Conservation (phyloP, 2,329 filamentous ascomycete species). For the Madurella mycetomatis region DNA sequence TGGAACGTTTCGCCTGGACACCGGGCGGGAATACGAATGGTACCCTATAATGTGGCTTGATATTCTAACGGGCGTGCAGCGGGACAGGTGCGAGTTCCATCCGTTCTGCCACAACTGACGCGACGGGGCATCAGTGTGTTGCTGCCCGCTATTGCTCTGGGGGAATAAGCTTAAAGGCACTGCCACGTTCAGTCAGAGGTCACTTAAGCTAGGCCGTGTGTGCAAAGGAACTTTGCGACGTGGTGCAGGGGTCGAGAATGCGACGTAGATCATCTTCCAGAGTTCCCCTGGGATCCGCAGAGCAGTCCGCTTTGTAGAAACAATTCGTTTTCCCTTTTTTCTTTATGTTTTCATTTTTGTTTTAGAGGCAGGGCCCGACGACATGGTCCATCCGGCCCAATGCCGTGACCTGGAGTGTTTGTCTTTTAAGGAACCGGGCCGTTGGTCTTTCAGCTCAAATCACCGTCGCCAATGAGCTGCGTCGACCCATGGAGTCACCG, state of each 20-base stretch:
- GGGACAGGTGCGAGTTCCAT: too few relatives aligned
- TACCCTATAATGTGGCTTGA: neutral
- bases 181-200: constrained; percentile 2
- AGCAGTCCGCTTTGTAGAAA: neutral
- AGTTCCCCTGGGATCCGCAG: constrained; percentile 1
- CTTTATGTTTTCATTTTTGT: constrained; percentile 14
- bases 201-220: neutral
- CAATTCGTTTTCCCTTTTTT: constrained; percentile 11
- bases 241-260: neutral
- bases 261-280: constrained; percentile 7
- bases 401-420: constrained; percentile 12
- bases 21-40: neutral
- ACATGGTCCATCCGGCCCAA: constrained; percentile 13
- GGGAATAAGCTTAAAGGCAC: constrained; percentile 12
- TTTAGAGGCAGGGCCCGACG: constrained; percentile 14
- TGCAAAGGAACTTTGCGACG: neutral
- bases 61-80: neutral
- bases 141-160: neutral
- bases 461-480: constrained; percentile 13
- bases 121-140: neutral
- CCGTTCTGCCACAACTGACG: neutral
- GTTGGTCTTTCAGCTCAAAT: constrained; percentile 20
- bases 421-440: constrained; percentile 14
- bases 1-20: neutral
- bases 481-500: neutral